Percentiles rank a stretch among this genome's conserved stretches.
These are phyloP conservation scores for Papiliotrema laurentii DNA, from an alignment of 1,284 basidiomycete genomes.

Conservation along the genomic window DNA sequence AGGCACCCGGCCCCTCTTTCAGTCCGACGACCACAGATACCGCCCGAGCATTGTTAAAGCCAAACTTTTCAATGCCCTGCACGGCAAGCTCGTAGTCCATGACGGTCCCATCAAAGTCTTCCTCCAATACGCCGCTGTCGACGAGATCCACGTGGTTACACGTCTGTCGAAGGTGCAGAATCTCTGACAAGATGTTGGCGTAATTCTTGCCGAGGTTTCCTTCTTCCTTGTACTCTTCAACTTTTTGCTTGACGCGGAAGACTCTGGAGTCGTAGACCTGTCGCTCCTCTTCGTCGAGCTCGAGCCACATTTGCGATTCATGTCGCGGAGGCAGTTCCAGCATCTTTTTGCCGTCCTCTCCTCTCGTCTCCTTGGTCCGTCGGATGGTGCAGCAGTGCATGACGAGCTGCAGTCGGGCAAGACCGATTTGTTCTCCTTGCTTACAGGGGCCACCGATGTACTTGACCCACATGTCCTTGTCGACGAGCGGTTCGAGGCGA, in stretches of 20 bases:
- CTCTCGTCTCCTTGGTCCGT: conserved; percentile 86
- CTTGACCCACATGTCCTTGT: conserved; percentile 88
- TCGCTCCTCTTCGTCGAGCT: conserved; percentile 78
- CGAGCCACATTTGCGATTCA: conserved; percentile 77
- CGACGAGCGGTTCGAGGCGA: conserved; percentile 84
- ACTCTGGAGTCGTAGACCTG: conserved; percentile 81
- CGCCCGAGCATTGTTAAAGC: conserved; percentile 71
- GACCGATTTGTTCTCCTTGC: conserved; percentile 81
- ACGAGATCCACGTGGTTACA: conserved; percentile 95
- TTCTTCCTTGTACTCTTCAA: conserved; percentile 49
- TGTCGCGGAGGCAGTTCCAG: conserved; percentile 80
- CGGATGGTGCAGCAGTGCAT: conserved; percentile 96
- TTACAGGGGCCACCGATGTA: conserved; percentile 89
- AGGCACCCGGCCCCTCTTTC: conserved; percentile 72
- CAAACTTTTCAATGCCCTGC: conserved; percentile 69
- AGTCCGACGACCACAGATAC: conserved; percentile 73
- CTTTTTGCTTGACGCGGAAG: conserved; percentile 6
- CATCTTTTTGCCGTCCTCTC: conserved; percentile 75
- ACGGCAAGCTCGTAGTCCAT: conserved; percentile 69
- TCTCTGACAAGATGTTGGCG: conserved; percentile 93
- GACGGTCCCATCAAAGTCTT: conserved; percentile 58
- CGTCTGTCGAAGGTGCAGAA: conserved; percentile 89
- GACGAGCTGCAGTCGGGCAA: conserved; percentile 90
- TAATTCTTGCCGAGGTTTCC: conserved; percentile 90
- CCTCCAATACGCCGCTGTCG: conserved; percentile 50